Conservation (phyloP, 352 stramenopile genomes). For the Pythium utonaiense region DNA sequence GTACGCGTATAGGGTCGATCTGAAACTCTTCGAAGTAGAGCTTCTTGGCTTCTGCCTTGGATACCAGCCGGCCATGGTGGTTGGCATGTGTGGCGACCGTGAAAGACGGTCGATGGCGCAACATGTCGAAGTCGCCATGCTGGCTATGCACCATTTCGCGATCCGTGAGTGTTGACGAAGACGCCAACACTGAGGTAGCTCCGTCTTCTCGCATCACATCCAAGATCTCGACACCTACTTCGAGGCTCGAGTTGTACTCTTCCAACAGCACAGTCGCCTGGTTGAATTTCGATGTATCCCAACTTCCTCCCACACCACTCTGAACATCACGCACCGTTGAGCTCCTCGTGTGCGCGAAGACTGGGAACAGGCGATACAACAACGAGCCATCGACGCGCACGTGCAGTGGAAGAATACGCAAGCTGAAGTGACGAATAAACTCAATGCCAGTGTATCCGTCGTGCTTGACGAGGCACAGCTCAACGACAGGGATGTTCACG, state of each 20-base stretch:
- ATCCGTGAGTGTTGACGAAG: slow-evolving; percentile 20
- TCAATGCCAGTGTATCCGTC: slow-evolving; percentile 85
- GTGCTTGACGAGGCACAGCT: slow-evolving; percentile 79
- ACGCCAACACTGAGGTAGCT: slow-evolving; percentile 35
- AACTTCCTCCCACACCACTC: slow-evolving; percentile 16
- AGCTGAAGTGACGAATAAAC: slow-evolving; percentile 84
- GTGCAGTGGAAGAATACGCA: slow-evolving; percentile 64
- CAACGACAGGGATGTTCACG: slow-evolving; percentile 59
- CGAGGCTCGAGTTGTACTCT: slow-evolving; percentile 71
- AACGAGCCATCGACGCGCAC: slow-evolving; percentile 80
- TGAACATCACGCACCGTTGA: slow-evolving; percentile 10
- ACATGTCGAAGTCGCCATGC: slow-evolving; percentile 9
- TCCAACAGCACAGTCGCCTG: slow-evolving; percentile 54
- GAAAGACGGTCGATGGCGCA: slow-evolving; percentile 12
- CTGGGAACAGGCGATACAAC: slow-evolving; percentile 67
- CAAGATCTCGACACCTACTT: slow-evolving; percentile 68
- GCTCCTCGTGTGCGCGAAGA: slow-evolving; percentile 52
- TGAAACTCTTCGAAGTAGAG: slow-evolving; percentile 90
- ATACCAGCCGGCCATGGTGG: slow-evolving; percentile 29
- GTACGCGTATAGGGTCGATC: slow-evolving; percentile 74
- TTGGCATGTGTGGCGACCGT: slow-evolving; percentile 12
- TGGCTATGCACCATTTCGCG: slow-evolving; percentile 16
- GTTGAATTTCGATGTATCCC: slow-evolving; percentile 30
- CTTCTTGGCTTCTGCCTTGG: slow-evolving; percentile 71
- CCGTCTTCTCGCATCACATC: slow-evolving; percentile 66